A percentile compares a stretch with the other conserved stretches of the same genome.
Evolutionary conservation across 352 stramenopile genomes (phyloP).

Genomic region (Hyphochytrium catenoides): DNA sequence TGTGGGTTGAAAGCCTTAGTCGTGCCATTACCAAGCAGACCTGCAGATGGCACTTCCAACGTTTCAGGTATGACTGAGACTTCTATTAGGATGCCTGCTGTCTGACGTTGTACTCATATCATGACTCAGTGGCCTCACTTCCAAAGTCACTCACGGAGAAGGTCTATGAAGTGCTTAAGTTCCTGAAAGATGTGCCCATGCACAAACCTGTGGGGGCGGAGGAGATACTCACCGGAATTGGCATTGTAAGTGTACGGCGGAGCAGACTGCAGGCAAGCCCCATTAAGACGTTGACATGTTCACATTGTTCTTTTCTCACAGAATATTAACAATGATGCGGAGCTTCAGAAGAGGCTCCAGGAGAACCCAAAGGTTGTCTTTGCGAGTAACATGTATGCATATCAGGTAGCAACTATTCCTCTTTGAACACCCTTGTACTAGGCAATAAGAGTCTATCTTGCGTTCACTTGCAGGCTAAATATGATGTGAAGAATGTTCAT

Average conservation of each 20-base stretch:
- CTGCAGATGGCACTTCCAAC: too few relatives aligned
- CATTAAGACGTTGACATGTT: neutral
- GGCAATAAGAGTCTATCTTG: constrained; percentile 1
- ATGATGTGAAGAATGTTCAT: constrained; percentile 53
- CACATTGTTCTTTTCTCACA: constrained; percentile 8
- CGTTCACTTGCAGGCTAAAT: constrained; percentile 31
- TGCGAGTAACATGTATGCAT: constrained; percentile 41
- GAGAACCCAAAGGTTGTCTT: constrained; percentile 61
- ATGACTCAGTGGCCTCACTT: too few relatives aligned
- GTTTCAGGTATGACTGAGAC: too few relatives aligned
- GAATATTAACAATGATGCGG: constrained; percentile 45
- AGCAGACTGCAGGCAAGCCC: neutral
- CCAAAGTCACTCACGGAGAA: too few relatives aligned
- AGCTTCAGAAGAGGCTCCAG: constrained; percentile 51
- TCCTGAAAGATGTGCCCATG: constrained; percentile 45
- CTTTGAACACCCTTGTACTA: too few relatives aligned
- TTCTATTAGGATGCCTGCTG: too few relatives aligned
- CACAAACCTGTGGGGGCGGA: constrained; percentile 33
- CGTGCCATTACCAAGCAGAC: too few relatives aligned
- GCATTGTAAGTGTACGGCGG: constrained; percentile 23
- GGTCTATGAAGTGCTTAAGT: constrained; percentile 49
- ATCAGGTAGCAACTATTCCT: constrained; percentile 19
- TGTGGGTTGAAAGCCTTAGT: too few relatives aligned
- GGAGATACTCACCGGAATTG: constrained; percentile 53
- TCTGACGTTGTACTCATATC: too few relatives aligned